These are phyloP conservation scores for Fraxinus excelsior DNA, from an alignment of 257 asterid genomes.

Conservation along the genomic window DNA sequence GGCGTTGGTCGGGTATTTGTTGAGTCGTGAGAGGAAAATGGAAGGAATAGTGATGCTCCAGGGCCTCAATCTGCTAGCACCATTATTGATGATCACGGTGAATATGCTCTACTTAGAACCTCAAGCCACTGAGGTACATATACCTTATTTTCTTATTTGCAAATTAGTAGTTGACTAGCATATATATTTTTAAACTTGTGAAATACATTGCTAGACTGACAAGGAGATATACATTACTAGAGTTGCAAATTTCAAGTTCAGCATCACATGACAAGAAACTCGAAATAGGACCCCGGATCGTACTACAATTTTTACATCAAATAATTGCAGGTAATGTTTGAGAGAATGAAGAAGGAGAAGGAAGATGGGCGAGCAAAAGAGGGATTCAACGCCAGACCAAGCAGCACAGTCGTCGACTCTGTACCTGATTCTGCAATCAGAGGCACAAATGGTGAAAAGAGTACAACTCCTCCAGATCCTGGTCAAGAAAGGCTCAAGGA, in stretches of 20 bases:
- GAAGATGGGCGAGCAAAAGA: conserved; percentile 58
- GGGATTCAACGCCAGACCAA: conserved; percentile 7
- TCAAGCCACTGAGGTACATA: conserved; percentile 64
- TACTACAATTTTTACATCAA: neutral
- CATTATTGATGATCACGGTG: conserved; percentile 47
- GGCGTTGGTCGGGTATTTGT: conserved; percentile 57
- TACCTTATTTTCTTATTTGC: neutral
- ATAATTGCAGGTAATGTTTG: conserved; percentile 56
- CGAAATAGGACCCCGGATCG: no score
- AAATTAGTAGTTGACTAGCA: neutral
- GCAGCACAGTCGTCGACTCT: conserved; percentile 19
- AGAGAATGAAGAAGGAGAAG: conserved; percentile 72
- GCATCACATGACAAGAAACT: neutral
- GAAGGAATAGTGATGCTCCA: conserved; percentile 30
- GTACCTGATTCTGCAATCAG: conserved; percentile 25
- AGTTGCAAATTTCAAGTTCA: no score
- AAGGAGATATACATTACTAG: no score
- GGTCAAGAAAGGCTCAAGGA: conserved; percentile 1
- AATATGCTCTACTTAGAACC: conserved; percentile 73
- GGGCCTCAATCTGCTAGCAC: conserved; percentile 43
- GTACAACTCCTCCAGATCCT: neutral
- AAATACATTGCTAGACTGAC: no score
- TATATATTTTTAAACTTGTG: no score
- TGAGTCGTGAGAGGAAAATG: conserved; percentile 24
- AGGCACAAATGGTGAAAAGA: neutral